Evolutionary conservation across 1,284 basidiomycete species (phyloP), one percentile per base, ranked within the genome.

Genomic region (Mycena sp.): DNA sequence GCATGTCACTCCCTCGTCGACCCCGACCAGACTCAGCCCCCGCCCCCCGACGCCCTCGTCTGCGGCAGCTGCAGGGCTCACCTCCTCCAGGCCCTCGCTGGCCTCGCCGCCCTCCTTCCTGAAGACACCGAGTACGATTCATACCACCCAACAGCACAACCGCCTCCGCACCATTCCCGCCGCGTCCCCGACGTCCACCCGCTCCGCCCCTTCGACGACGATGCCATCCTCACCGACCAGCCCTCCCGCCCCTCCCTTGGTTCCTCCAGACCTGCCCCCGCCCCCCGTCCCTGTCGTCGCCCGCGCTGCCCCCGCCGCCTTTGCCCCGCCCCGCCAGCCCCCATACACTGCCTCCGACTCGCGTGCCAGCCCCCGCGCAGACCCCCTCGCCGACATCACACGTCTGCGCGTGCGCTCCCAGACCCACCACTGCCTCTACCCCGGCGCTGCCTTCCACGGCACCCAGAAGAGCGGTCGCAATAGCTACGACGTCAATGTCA

Each of bases 391-490:
- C 58, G 94, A 95, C 72, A 89, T 95, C 58, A 92, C 91, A 48
- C 86, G 86, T 25, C 76, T 92, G 40, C 87, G 93, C 54, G 83
- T 92, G 19, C 87, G 89, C 45, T 86, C 88, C n/a, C 85, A 87
- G 69, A 85, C 85, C 3, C 88, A 92, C 74, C 90, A 93, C 63
- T 94, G 92, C 73, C 82, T 96, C 6, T 92, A 93, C 76, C 89
- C 93, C 45, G 93, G 93, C 2, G 88, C 90, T 28, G 81, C 84
- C 19, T 95, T 94, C 74, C 82, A 85, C 65, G 93, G 93, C 4
- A 92, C 90, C 1, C 93, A 95, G 77, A 92, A 92, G 76, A 91
- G 89, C 66, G 94, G 93, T 4, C 84, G 91, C 67, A 93, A 90
- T 73, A 90, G 88, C 69, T 95, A 95, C 80, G 92, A 94, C 65